Base-by-base conservation (phyloP, 78 protist species). In the Polysphondylium violaceum region DNA sequence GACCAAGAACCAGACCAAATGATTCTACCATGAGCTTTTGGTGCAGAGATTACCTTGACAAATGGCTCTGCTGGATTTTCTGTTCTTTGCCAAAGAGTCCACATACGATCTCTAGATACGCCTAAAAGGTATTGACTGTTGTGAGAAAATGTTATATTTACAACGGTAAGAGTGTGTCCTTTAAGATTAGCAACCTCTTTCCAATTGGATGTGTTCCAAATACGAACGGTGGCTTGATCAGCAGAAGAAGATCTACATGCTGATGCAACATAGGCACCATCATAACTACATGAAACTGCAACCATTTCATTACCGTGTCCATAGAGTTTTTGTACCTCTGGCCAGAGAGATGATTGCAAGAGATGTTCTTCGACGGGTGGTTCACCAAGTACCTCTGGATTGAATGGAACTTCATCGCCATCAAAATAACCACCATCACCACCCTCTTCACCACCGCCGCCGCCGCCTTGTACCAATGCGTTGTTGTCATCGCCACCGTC, bases 281-380 rank as follows among this genome's bases (percentile, higher is more conserved):
- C 87, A 0, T 21, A 44, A 35, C 76, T 73, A 41, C 77, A 71
- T 27, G 88, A 74, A 38, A 90, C 88, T 53, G 94, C 25, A 17
- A 79, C n/a, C 35, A 90, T 79, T 27, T 90, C 92, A 35, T 90
- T 79, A 43, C 88, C 88, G 40, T 90, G 94, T 12, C 94, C 94
- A 40, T 90, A 90, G 31, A 90, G 74, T 47, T 90, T 90, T 8
- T 75, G 83, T 8, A 90, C 33, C 25, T 90, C 94, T 59, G 94
- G 92, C 94, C 94, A 90, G 23, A 90, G 83, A 21, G 91, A 71
- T 16, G 86, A 64, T 74, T 90, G 94, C 23, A 79, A 47, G 5
- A 90, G 78, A 73, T 90, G 94, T 19, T 90, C 94, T 43, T 90
- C 94, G 25, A 90, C 67, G 59, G 94, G 94, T 71, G 94, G 94